Conservation (phyloP, 2,329 filamentous ascomycete species). For the Chrysoporthe deuterocubensis region DNA sequence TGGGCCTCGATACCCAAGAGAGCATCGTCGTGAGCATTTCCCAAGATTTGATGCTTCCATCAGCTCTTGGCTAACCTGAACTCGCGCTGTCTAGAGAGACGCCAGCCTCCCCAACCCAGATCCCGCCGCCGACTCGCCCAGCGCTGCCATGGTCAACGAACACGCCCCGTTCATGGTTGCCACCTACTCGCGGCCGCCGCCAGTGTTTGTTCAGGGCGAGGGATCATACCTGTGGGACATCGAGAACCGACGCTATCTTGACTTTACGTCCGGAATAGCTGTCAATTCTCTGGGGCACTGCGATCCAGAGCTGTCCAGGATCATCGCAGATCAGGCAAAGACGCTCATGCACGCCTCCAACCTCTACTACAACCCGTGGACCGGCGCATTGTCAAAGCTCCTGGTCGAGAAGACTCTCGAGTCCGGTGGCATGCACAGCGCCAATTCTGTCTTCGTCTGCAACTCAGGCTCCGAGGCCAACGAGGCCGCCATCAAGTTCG, state of each 20-base stretch:
- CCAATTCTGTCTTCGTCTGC: conserved; percentile 83
- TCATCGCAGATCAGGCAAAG: conserved; percentile 78
- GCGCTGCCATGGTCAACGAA: conserved; percentile 73
- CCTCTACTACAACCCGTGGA: conserved; percentile 97
- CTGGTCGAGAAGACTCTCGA: conserved; percentile 81
- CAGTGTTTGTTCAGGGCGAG: conserved; percentile 86
- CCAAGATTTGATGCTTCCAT: conserved; percentile 8
- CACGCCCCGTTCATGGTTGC: conserved; percentile 90
- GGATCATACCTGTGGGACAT: conserved; percentile 90
- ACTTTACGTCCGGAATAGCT: conserved; percentile 95
- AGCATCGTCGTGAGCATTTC: conserved; percentile 39
- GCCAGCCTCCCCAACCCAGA: conserved; percentile 66
- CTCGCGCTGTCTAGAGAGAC: conserved; percentile 33
- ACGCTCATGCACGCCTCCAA: conserved; percentile 92
- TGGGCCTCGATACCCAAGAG: conserved; percentile 40
- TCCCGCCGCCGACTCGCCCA: conserved; percentile 70
- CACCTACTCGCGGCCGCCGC: conserved; percentile 88
- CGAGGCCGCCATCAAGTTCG: conserved; percentile 96
- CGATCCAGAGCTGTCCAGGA: conserved; percentile 74
- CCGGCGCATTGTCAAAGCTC: conserved; percentile 82
- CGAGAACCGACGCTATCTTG: conserved; percentile 86
- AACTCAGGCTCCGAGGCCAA: conserved; percentile 98
- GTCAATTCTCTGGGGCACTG: conserved; percentile 93
- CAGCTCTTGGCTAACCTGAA: background rate
- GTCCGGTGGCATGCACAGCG: conserved; percentile 81